Base-by-base conservation (phyloP, 129 eudicot species). In the Glebionis coronaria region DNA sequence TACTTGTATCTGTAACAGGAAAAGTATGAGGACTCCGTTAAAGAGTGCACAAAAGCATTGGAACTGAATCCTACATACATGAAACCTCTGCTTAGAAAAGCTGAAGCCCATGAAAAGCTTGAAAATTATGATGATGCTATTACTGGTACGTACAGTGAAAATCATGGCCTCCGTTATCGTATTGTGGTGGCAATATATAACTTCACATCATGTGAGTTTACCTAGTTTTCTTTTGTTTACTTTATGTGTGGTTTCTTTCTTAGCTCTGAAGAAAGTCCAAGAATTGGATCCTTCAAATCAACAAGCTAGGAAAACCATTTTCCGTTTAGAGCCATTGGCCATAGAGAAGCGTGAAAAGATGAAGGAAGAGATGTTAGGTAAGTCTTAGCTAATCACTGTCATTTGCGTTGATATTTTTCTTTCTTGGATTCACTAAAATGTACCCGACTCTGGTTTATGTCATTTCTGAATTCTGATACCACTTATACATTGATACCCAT, bases 351-450 rank as follows among this genome's bases (percentile, higher is more conserved):
- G 87, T 68, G 99, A 93, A 56, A 93, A 93, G 73, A 80, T 93
- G 95, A 93, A 89, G 81, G 97, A 89, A 71, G 97, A 93, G 77
- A 90, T 90, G 95, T 65, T 90, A 11, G 95, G 97, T 90, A 67
- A 71, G 83, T 60, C 47, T 81, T 42, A 20, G 38, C 45, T 15
- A 54, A 10, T 29, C 42, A 47, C 28, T 52, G 20, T 65, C 5
- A 40, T 76, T 23, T 38, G 4, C 3, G 2, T 58, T 57, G 63
- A 40, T 58, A 40, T 14, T 0, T 13, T 1, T 5, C 10, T 35
- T 35, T 8, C 42, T 35, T 7, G 42, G 9, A 35, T 35, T 7
- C 42, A 8, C 42, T 8, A 35, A 9, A 35, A 35, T 35, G 7
- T 2, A 35, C 10, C 7, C 7, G 42, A 35, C 10, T 35, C 42